These are phyloP conservation scores for Aspergillus ibericus DNA, from an alignment of 2,329 filamentous ascomycete species.

Conservation along the genomic window DNA sequence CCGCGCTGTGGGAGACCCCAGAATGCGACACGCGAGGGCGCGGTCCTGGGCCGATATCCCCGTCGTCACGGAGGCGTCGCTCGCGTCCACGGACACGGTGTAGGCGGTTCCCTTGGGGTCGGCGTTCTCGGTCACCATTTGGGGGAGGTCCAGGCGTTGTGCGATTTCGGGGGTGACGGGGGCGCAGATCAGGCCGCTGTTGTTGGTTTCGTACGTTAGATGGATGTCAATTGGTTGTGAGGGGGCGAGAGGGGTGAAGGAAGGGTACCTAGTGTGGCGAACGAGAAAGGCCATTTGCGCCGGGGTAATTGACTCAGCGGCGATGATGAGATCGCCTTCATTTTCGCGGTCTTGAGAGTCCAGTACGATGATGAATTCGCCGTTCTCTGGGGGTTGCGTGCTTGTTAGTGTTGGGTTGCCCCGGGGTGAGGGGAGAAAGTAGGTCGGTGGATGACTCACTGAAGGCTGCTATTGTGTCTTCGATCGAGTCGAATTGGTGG, in stretches of 20 bases:
- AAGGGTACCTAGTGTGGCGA: conserved; percentile 68
- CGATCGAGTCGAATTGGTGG: conserved; percentile 43
- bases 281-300: conserved; percentile 96
- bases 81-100: conserved; percentile 82
- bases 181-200: conserved; percentile 82
- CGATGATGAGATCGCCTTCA: conserved; percentile 96
- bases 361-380: conserved; percentile 93
- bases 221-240: neutral
- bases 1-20: conserved; percentile 66
- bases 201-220: neutral
- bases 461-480: conserved; percentile 44
- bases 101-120: conserved; percentile 92
- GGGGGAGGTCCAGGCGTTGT: conserved; percentile 72
- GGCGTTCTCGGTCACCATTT: conserved; percentile 79
- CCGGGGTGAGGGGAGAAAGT: neutral
- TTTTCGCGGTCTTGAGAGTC: conserved; percentile 93
- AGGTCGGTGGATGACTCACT: conserved; percentile 31
- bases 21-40: conserved; percentile 72
- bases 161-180: conserved; percentile 72
- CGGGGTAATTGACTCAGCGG: conserved; percentile 78
- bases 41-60: conserved; percentile 90
- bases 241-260: neutral
- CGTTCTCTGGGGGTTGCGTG: conserved; percentile 56
- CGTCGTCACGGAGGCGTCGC: conserved; percentile 71
- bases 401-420: conserved; percentile 6